Conservation (phyloP, 768 basidiomycete genomes). For the Saitozyma sp. region DNA sequence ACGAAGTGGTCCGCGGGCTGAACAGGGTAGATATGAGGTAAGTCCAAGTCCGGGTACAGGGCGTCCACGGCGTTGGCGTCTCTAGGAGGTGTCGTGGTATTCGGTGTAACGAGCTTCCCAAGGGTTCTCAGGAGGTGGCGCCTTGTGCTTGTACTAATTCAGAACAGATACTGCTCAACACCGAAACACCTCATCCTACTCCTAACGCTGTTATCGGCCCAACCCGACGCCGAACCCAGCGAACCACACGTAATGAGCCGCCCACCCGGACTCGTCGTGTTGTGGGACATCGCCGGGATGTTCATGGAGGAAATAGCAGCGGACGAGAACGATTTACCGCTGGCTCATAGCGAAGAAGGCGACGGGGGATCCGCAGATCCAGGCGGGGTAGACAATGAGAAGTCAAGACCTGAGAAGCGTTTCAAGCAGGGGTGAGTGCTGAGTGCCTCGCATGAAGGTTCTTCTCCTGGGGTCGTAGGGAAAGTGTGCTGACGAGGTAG, state of each 20-base stretch:
- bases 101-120: too few relatives aligned
- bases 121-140: background rate
- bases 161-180: conserved; percentile 33
- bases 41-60: background rate
- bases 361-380: background rate
- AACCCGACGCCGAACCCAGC: background rate
- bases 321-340: conserved; percentile 26
- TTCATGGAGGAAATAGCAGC: conserved; percentile 29
- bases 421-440: conserved; percentile 18
- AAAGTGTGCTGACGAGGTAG: conserved; percentile 12
- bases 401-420: background rate
- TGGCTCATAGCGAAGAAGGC: background rate
- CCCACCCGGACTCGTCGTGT: conserved; percentile 30
- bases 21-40: conserved; percentile 39
- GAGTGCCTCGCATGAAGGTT: too few relatives aligned
- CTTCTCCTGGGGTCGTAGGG: background rate
- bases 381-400: background rate
- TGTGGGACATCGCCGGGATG: conserved; percentile 35
- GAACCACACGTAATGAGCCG: conserved; percentile 8
- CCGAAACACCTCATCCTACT: conserved; percentile 28
- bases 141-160: too few relatives aligned
- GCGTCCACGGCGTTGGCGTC: background rate
- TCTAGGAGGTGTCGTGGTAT: too few relatives aligned
- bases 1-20: conserved; percentile 18
- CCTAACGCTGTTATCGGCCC: conserved; percentile 25